Conservation (phyloP, 2,329 filamentous ascomycete species). For the Talaromyces islandicus region DNA sequence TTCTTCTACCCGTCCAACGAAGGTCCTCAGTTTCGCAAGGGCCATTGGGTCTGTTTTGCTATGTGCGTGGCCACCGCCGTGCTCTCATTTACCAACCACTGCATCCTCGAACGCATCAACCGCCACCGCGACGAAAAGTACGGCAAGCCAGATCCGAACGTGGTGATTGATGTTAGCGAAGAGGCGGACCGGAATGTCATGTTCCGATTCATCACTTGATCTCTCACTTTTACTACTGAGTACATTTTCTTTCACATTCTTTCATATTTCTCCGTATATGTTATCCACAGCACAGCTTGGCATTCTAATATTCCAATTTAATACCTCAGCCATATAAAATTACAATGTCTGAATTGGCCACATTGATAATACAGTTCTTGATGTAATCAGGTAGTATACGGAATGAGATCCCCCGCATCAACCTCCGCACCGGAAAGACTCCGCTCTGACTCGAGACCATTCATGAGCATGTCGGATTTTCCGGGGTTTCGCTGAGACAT, state of each 20-base stretch:
- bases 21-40: slow-evolving; percentile 2
- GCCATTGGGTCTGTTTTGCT: slow-evolving; percentile 4
- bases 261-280: not conserved
- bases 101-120: not conserved
- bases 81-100: slow-evolving; percentile 1
- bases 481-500: not conserved
- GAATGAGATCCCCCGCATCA: not conserved
- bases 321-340: not conserved
- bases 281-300: not conserved
- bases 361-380: no score
- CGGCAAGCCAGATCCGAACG: not conserved
- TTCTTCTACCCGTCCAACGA: slow-evolving; percentile 4
- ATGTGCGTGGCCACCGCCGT: slow-evolving; percentile 5
- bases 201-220: slow-evolving; percentile 7
- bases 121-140: slow-evolving; percentile 4
- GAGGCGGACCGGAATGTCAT: slow-evolving; percentile 2
- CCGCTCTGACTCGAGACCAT: not conserved
- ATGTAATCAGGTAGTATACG: not conserved
- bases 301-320: not conserved
- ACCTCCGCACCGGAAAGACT: not conserved
- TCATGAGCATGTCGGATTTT: not conserved
- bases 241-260: not conserved
- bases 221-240: not conserved
- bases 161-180: slow-evolving; percentile 1
- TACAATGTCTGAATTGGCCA: not conserved